Conservation (phyloP, 2,329 filamentous ascomycete species). For the Ceratocystis albifundus region DNA sequence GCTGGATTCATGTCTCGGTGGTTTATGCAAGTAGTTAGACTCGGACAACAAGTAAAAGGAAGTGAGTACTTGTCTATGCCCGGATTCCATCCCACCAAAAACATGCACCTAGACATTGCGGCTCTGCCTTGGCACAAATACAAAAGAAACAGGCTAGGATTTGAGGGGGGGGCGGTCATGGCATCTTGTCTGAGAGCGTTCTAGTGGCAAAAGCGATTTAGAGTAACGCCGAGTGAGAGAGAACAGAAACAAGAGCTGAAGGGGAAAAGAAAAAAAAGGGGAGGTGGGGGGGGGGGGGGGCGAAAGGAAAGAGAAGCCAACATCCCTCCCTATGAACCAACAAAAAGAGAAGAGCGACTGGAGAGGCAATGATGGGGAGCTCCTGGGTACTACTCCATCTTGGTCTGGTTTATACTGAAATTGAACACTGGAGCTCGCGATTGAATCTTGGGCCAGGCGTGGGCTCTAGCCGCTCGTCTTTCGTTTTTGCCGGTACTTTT, state of each 20-base stretch:
- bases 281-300: background rate
- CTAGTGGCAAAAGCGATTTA: background rate
- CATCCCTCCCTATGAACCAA: background rate
- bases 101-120: background rate
- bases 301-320: background rate
- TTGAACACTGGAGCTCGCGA: background rate
- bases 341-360: background rate
- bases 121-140: constrained; percentile 7
- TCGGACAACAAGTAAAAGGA: background rate
- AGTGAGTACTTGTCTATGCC: background rate
- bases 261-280: background rate
- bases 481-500: background rate
- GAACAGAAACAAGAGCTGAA: constrained; percentile 8
- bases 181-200: background rate
- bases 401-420: background rate
- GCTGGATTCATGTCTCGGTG: too few relatives aligned
- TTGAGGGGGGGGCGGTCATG: background rate
- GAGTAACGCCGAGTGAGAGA: constrained; percentile 5
- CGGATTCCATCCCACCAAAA: background rate
- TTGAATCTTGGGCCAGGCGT: background rate
- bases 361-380: background rate
- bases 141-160: constrained; percentile 2
- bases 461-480: background rate
- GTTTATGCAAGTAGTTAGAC: too few relatives aligned
- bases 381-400: background rate